Evolutionary conservation across 2,329 filamentous ascomycete species (phyloP).

Genomic region (Lecanicillium sp.): DNA sequence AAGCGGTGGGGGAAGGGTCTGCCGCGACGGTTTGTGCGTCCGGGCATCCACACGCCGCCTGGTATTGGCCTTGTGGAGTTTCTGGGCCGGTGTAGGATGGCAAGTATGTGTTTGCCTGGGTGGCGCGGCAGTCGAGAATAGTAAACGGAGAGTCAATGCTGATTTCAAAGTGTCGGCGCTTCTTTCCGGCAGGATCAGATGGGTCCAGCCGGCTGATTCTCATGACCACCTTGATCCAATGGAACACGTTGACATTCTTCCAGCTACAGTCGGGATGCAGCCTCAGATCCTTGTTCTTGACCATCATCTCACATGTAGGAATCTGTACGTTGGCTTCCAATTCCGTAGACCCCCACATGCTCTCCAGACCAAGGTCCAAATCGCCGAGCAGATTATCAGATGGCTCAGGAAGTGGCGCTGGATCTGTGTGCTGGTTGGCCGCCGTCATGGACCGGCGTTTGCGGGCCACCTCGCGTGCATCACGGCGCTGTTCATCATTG

Average conservation of each 20-base stretch:
- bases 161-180: conserved; percentile 87
- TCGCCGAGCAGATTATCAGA: conserved; percentile 73
- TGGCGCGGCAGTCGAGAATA: conserved; percentile 88
- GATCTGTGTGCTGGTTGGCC: conserved; percentile 27
- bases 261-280: conserved; percentile 89
- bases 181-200: conserved; percentile 61
- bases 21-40: conserved; percentile 42
- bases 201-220: conserved; percentile 79
- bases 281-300: conserved; percentile 56
- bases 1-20: conserved; percentile 62
- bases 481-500: conserved; percentile 36
- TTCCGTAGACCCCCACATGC: conserved; percentile 78
- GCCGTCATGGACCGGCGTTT: conserved; percentile 48
- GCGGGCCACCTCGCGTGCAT: conserved; percentile 39
- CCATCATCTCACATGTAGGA: conserved; percentile 81
- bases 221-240: conserved; percentile 98
- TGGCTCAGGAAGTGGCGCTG: conserved; percentile 39
- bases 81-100: conserved; percentile 64
- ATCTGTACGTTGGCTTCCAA: conserved; percentile 92
- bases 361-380: conserved; percentile 60
- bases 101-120: conserved; percentile 77
- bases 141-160: conserved; percentile 95
- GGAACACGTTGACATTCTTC: conserved; percentile 87
- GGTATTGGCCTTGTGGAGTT: conserved; percentile 34
- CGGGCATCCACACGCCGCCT: conserved; percentile 46